Evolutionary conservation across 306 rosid species (phyloP).

Genomic region (Fagus crenata): DNA sequence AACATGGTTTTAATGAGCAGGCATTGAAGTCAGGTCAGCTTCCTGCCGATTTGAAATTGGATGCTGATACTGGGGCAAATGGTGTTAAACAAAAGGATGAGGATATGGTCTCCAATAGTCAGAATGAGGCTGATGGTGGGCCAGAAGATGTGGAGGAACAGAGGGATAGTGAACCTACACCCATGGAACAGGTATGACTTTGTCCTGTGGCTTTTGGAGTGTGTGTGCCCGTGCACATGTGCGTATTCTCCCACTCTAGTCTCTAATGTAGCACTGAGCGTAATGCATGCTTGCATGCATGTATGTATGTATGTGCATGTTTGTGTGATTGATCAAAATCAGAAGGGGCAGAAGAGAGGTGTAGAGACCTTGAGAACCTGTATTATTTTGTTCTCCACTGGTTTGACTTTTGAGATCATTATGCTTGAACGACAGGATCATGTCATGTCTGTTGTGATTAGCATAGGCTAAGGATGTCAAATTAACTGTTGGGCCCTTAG

Average conservation of each 20-base stretch:
- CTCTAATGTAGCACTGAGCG: neutral
- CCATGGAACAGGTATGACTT: conserved; percentile 73
- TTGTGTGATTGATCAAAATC: neutral
- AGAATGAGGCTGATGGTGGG: conserved; percentile 39
- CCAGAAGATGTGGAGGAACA: conserved; percentile 50
- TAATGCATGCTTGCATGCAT: neutral
- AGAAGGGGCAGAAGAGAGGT: neutral
- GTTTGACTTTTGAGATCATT: neutral
- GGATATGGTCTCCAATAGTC: conserved; percentile 21
- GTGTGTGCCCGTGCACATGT: neutral
- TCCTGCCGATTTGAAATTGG: conserved; percentile 67
- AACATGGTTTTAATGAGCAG: conserved; percentile 45
- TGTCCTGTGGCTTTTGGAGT: neutral
- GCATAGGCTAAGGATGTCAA: neutral
- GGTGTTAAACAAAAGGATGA: conserved; percentile 41
- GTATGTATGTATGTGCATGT: neutral
- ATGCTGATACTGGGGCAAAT: conserved; percentile 42
- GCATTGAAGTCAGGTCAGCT: conserved; percentile 89
- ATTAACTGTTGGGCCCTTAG: too few relatives aligned
- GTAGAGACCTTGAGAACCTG: neutral
- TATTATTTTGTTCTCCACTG: neutral
- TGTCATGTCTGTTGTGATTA: neutral
- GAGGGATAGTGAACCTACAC: conserved; percentile 45
- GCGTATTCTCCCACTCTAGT: too few relatives aligned
- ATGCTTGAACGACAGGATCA: neutral